Base-by-base conservation (phyloP, 1,139 yeast genomes). In the Kazachstania sp. region DNA sequence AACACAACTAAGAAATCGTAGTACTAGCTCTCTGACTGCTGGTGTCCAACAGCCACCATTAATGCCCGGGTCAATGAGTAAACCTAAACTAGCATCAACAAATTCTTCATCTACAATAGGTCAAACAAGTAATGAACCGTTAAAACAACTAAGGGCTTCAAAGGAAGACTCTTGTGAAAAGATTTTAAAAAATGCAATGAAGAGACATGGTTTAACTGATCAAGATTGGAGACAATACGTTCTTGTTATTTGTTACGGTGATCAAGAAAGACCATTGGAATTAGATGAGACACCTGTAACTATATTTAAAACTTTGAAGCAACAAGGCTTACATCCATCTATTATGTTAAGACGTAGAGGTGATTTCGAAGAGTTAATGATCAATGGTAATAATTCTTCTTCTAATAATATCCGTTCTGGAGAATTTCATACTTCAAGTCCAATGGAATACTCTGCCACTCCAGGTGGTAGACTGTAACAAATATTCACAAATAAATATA, bases 131-230 rank as follows among this genome's bases (percentile, higher is more conserved):
- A 57, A 63, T 2, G 95, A 90, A 58, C 95, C 96, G 0, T 73
- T 88, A 57, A 86, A 87, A 58, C 95, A 87, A 56, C 70, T 90
- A 52, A 71, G 95, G 45, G 95, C 95, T 0, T 83, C 94, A 3
- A 82, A 88, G 23, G 96, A 90, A 51, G 97, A 90, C 60, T 88
- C 97, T 1, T 88, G 97, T 64, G 81, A 85, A 58, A 86, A 86
- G 65, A 84, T 92, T 28, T 69, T 92, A 45, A 95, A 87, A 58
- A 88, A 85, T 38, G 97, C 96, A 4, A 83, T 88, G 84, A 80
- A 82, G 55, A 76, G 95, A 54, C 95, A 90, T 67, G 83, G 81
- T 53, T 75, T 92, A 48, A 81, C 81, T 29, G 78, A 82, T 37
- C 83, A 79, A 46, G 96, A 88, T 62, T 86, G 96, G 94, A 76